These are phyloP conservation scores for Musa beccarii DNA, from an alignment of 176 grass and related monocot genomes.

Conservation along the genomic window DNA sequence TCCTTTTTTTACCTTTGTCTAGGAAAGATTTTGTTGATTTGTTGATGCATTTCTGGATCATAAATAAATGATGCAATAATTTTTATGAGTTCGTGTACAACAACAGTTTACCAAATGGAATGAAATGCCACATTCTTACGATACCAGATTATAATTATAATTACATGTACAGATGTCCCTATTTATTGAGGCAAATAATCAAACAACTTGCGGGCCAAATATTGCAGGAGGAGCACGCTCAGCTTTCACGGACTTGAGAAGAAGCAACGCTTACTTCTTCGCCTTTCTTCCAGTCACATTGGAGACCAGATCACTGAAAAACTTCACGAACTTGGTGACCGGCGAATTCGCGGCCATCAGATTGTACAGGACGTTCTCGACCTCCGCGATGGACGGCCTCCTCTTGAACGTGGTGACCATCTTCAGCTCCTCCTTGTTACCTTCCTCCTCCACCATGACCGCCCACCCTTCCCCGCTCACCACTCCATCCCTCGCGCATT, in stretches of 20 bases:
- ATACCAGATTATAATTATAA: too few species aligned
- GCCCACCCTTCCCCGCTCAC: constrained; percentile 60
- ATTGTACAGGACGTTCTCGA: constrained; percentile 86
- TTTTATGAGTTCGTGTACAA: too few species aligned
- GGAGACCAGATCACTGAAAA: constrained; percentile 55
- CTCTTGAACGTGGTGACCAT: constrained; percentile 57
- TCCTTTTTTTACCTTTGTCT: background rate
- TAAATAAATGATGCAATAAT: too few species aligned
- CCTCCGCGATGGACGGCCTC: constrained; percentile 75
- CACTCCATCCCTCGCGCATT: constrained; percentile 45
- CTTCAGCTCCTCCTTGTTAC: constrained; percentile 33
- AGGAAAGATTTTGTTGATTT: constrained; percentile 2
- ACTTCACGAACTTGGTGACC: constrained; percentile 85
- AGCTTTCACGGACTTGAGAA: background rate
- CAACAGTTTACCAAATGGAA: too few species aligned
- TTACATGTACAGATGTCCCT: background rate
- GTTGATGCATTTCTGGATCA: background rate
- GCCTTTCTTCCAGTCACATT: constrained; percentile 51
- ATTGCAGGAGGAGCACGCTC: background rate
- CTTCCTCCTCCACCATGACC: constrained; percentile 68
- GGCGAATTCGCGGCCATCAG: constrained; percentile 91
- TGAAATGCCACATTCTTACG: too few species aligned
- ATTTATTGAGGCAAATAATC: background rate
- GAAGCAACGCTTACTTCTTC: constrained; percentile 17
- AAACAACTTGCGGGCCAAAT: background rate